These are phyloP conservation scores for Phoma sp. DNA, from an alignment of 2,329 filamentous ascomycete genomes.

Conservation along the genomic window DNA sequence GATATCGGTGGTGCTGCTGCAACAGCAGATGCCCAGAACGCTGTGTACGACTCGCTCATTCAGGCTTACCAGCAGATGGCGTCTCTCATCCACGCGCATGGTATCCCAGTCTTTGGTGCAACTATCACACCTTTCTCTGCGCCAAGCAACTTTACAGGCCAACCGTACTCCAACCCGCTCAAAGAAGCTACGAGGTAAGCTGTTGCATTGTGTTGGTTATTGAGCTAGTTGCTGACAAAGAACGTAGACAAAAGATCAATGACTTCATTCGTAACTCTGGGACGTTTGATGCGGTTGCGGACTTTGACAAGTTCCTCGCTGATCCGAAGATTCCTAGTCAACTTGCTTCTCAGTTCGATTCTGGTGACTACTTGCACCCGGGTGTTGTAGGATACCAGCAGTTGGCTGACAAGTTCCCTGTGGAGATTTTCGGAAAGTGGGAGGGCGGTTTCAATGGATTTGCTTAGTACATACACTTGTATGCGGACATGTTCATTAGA, in stretches of 20 bases:
- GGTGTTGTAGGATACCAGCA: conserved; percentile 66
- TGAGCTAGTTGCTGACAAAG: background rate
- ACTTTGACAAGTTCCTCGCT: conserved; percentile 67
- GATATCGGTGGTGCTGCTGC: conserved; percentile 66
- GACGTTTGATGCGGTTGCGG: conserved; percentile 66
- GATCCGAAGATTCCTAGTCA: conserved; percentile 58
- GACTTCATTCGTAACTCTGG: conserved; percentile 65
- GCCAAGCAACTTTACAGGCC: conserved; percentile 48
- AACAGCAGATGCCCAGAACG: conserved; percentile 54
- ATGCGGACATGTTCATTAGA: no score
- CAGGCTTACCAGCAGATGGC: conserved; percentile 67
- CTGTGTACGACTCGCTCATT: conserved; percentile 61
- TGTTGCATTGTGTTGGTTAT: background rate
- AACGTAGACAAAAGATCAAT: conserved; percentile 60
- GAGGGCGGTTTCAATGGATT: conserved; percentile 30
- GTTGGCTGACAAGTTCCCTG: conserved; percentile 65
- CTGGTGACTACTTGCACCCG: conserved; percentile 71
- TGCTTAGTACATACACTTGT: conserved; percentile 3
- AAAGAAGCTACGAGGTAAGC: conserved; percentile 62
- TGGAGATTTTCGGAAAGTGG: conserved; percentile 59
- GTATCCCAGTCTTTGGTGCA: conserved; percentile 66
- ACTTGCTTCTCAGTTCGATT: conserved; percentile 61
- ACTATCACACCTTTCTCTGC: conserved; percentile 71
- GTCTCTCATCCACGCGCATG: conserved; percentile 60
- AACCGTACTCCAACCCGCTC: conserved; percentile 63